Base-by-base conservation (phyloP, 1,284 basidiomycete species). In the Macrocystidia cucumis region DNA sequence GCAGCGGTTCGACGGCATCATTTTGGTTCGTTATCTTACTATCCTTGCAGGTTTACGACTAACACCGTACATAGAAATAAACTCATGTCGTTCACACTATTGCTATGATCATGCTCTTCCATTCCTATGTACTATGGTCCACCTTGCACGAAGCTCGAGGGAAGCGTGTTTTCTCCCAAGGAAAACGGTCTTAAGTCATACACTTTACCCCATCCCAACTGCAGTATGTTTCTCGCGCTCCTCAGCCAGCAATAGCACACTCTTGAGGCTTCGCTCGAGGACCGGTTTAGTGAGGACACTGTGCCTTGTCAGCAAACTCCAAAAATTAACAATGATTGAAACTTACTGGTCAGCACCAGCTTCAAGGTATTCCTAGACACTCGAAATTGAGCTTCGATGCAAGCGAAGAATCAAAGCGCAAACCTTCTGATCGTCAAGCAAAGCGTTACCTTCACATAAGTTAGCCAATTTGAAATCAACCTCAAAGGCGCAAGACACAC, bases 1-100 rank as follows among this genome's bases (percentile, higher is more conserved):
- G 80, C 87, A 92, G 72, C 78, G 93, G 55, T 96, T 95, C 74
- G 91, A 96, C 61, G 91, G 91, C 72, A 92, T 95, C 65, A 91
- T 95, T 67, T 62, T 87, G 59, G 85, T 88, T 54, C 49, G 83
- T 72, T 18, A n/a, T n/a, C n/a, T n/a, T n/a, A n/a, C n/a, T n/a
- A n/a, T n/a, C n/a, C n/a, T n/a, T n/a, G n/a, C n/a, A n/a, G n/a
- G n/a, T n/a, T n/a, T n/a, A n/a, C n/a, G n/a, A n/a, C n/a, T n/a
- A n/a, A n/a, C n/a, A n/a, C n/a, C n/a, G n/a, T 40, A 34, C n/a
- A 25, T 41, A 66, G 62, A 65, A 66, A 65, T 65, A 65, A 58
- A 55, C n/a, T n/a, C n/a, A n/a, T n/a, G n/a, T n/a, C n/a, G n/a
- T n/a, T n/a, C n/a, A n/a, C n/a, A n/a, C n/a, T n/a, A n/a, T n/a